Base-by-base conservation (phyloP, 2,329 filamentous ascomycete genomes). In the Lithohypha guttulata region DNA sequence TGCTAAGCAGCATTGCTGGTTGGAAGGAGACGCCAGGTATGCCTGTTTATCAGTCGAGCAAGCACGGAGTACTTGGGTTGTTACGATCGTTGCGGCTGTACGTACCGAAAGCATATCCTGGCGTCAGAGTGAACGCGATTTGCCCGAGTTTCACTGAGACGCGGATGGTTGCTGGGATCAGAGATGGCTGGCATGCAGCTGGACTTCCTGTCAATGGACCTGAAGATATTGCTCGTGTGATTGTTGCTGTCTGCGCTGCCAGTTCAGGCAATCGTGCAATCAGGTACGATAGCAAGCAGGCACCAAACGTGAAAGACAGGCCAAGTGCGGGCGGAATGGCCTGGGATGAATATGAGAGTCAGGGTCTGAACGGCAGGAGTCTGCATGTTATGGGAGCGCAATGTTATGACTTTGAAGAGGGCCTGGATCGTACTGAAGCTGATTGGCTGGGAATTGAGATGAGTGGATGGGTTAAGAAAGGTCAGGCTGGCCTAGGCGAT, bases 1-100 rank as follows among this genome's bases (percentile, higher is more conserved):
- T 69, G 7, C 57, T 68, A 22, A 62, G 63, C 29, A 69, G 62
- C 5, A 59, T 64, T 1, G 65, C 67, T 0, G 68, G 67, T 2
- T 69, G 71, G 46, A 65, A 64, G 11, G 64, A 69, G 25, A 60
- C 62, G 3, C 65, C 68, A 0, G 65, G 65, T n/a, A 0, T 70
- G 1, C 63, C 64, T 34, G 56, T 68, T 17, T 71, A 73, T 45
- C 60, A 62, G 3, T 55, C 66, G 0, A 56, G 61, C 4, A 70
- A 72, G 46, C 68, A 71, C 44, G 68, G 64, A n/a, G 60, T 72
- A 1, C 56, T 68, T 19, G 69, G 69, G 0, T 53, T 70, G 5
- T 66, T 70, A 60, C 58, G 68, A 15, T 59, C 62, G 13, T 52
- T 71, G 19, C 57, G 64, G 23, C 51, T 49, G 37, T 39, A 37